phyloP scores from a whole-genome alignment of 2,329 filamentous ascomycete species.

The Chaetoscypha palmicola region DNA sequence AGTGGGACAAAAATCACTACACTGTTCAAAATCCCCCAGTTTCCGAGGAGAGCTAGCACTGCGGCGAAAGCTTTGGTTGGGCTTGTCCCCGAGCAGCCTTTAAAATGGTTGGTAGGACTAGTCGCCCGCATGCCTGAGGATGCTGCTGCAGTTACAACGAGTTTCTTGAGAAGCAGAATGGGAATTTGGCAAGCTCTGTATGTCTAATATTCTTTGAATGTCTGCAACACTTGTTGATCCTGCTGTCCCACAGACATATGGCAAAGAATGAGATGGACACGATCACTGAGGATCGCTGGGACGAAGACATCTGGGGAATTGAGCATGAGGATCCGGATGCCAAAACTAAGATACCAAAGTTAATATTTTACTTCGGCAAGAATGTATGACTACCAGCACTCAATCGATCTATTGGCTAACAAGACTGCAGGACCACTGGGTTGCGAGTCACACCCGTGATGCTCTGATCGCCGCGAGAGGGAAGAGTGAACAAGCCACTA shows the following conservation, averaged over 20 bases:
- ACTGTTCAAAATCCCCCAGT: conserved; percentile 33
- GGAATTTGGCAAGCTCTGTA: conserved; percentile 52
- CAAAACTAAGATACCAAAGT: conserved; percentile 36
- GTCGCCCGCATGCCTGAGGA: conserved; percentile 42
- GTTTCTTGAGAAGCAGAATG: conserved; percentile 49
- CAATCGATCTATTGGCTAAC: not conserved
- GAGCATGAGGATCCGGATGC: conserved; percentile 27
- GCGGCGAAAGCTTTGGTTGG: conserved; percentile 33
- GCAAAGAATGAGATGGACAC: conserved; percentile 53
- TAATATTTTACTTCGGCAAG: conserved; percentile 54
- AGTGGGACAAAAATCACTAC: conserved; percentile 47
- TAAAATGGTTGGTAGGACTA: conserved; percentile 38
- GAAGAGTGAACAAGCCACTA: conserved; percentile 26
- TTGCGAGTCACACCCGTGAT: conserved; percentile 49
- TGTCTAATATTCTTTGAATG: conserved; percentile 1
- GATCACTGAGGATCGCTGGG: conserved; percentile 54
- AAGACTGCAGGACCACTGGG: conserved; percentile 48
- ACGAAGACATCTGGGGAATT: conserved; percentile 51
- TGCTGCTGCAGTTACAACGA: conserved; percentile 43
- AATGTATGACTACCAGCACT: conserved; percentile 25
- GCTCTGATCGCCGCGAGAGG: conserved; percentile 43
- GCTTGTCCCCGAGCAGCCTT: conserved; percentile 34
- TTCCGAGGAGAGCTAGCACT: conserved; percentile 20
- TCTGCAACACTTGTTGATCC: conserved; percentile 1
- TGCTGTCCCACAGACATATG: conserved; percentile 37